Base-by-base conservation (phyloP, 257 asterid species). In the Ajuga chamaepitys region DNA sequence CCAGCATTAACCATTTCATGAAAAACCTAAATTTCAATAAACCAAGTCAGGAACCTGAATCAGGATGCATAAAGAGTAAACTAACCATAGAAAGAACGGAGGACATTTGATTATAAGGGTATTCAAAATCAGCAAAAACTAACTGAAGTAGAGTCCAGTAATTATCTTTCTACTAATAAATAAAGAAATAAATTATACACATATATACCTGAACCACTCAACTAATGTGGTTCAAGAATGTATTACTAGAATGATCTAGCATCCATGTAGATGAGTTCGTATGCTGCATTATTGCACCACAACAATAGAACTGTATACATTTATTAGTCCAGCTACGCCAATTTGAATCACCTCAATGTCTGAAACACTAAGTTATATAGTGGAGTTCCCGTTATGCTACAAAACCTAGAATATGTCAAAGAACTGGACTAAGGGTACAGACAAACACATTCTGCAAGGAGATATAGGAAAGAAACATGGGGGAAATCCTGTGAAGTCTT, bases 1-100 rank as follows among this genome's bases (percentile, higher is more conserved):
- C 96, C 96, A 80, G 92, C 95, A 81, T 85, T 93, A 53, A 93
- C 92, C 99, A 93, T 93, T 80, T 89, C 95, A 75, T 93, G 96
- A 58, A 93, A 93, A 70, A 93, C 97, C 99, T 93, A 73, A 81
- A 67, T 69, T 59, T 70, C 48, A 55, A 62, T 68, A 37, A 50
- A 69, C 47, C 53, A 35, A 35, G 50, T 80, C 68, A 70, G 78
- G 67, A 73, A 58, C 38, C 32, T 58, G 54, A 74, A 18, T 53
- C 30, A 5, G 54, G 73, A 59, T 44, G 42, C 25, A 59, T 61
- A 35, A 25, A 46, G 66, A 62, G 55, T 59, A 64, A 35, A 54
- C 42, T 30, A 22, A 35, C 34, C 40, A 25, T 45, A 48, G 13
- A 64, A 22, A 20, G 62, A 35, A 35, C 55, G 68, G 50, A 42